Base-by-base conservation (phyloP, 257 asterid genomes). In the Solanum etuberosum region DNA sequence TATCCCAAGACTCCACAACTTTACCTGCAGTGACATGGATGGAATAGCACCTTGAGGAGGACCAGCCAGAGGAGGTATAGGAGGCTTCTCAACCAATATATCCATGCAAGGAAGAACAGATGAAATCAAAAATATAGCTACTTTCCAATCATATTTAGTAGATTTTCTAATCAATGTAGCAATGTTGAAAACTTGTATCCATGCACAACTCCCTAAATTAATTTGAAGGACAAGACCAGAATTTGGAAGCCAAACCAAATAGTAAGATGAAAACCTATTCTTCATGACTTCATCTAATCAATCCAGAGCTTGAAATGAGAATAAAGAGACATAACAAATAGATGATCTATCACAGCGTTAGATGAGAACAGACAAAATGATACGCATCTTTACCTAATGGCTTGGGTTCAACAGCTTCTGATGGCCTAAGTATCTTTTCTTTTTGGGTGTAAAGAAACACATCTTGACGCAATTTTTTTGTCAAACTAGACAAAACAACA, bases 1-100 rank as follows among this genome's bases (percentile, higher is more conserved):
- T 21, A 68, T 74, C 86, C 80, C 18, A 80, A 84, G 68, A 43
- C 35, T 46, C 40, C 76, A 84, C 89, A 80, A 87, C 46, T 94
- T 90, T 93, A 96, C 98, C 90, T 94, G 99, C 94, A 92, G 88
- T 16, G 95, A 78, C 96, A 93, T 91, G 88, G 99, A 92, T 21
- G 95, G 95, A 91, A 88, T 90, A 88, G 95, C 91, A 92, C 87
- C 92, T 83, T 94, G 96, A 65, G 93, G 91, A 85, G 98, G 94
- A 87, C 92, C 91, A 83, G 92, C 85, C 86, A 91, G 84, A 86
- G 90, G 97, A 85, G 97, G 98, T 88, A 89, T 95, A 88, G 90
- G 92, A 84, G 94, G 94, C 96, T 92, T 90, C 88, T 88, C 87
- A 61, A 85, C 89, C 87, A 23, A 85, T 74, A 85, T 65, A 91